phyloP scores from a whole-genome alignment of 2,329 filamentous ascomycete genomes.

The Pseudogymnoascus sp. region DNA sequence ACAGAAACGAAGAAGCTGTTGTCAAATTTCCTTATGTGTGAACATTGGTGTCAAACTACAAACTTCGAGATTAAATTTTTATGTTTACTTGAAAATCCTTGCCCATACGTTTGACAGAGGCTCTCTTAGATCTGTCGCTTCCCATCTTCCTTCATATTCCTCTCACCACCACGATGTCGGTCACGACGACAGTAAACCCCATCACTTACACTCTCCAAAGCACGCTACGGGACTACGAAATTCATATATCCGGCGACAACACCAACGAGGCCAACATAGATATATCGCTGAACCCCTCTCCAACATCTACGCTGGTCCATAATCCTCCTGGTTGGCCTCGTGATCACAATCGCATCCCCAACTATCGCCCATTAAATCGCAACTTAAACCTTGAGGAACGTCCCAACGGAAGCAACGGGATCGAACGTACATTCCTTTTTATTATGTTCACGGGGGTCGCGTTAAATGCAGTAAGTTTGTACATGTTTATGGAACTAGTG shows the following conservation, averaged over 20 bases:
- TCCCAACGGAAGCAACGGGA: constrained; percentile 36
- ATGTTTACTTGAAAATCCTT: not conserved
- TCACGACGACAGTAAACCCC: constrained; percentile 3
- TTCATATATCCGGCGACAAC: constrained; percentile 35
- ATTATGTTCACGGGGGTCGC: constrained; percentile 44
- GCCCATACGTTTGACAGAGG: not conserved
- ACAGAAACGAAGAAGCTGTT: not conserved
- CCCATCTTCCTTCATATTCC: not conserved
- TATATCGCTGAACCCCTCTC: not conserved
- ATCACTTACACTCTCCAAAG: not conserved
- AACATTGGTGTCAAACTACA: not conserved
- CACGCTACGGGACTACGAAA: constrained; percentile 38
- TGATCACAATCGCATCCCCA: constrained; percentile 40
- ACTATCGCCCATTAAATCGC: constrained; percentile 39
- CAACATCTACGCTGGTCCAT: not conserved
- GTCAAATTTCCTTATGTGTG: not conserved
- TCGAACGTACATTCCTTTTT: constrained; percentile 41
- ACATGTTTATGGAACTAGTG: not conserved
- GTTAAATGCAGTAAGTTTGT: constrained; percentile 35
- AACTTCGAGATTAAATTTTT: not conserved
- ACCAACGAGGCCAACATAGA: not conserved
- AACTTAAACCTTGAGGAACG: constrained; percentile 36
- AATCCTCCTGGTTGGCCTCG: constrained; percentile 40
- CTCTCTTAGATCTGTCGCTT: not conserved
- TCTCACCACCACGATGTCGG: not conserved